Evolutionary conservation across 352 stramenopile genomes (phyloP).

Genomic region (Plasmopara muralis): DNA sequence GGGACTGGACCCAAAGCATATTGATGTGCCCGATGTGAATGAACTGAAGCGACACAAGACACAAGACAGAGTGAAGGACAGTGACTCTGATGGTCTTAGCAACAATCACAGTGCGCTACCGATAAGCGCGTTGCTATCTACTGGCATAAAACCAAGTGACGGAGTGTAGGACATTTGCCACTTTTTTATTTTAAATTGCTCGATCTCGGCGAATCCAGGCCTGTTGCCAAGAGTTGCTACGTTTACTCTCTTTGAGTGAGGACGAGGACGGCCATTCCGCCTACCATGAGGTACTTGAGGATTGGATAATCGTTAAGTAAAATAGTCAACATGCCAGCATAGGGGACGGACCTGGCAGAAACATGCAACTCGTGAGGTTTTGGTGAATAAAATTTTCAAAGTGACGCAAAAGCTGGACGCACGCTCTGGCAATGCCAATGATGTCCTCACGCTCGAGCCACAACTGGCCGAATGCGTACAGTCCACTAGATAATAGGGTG

Average conservation of each 20-base stretch:
- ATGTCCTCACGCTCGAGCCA: slow-evolving; percentile 99
- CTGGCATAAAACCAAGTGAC: neutral
- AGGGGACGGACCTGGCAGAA: slow-evolving; percentile 85
- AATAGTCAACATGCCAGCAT: slow-evolving; percentile 98
- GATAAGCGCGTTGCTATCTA: no score
- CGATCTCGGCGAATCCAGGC: no score
- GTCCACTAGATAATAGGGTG: slow-evolving; percentile 35
- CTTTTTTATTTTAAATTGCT: neutral
- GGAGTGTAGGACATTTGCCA: neutral
- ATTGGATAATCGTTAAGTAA: slow-evolving; percentile 98
- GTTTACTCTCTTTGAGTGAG: slow-evolving; percentile 64
- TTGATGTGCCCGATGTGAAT: slow-evolving; percentile 71
- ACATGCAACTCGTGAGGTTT: slow-evolving; percentile 7
- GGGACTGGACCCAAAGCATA: slow-evolving; percentile 63
- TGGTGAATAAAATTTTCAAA: neutral
- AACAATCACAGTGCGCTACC: no score
- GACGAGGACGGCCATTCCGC: slow-evolving; percentile 70
- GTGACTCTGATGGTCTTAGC: no score
- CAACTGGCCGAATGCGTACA: slow-evolving; percentile 97
- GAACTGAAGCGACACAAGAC: slow-evolving; percentile 29
- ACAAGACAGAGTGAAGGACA: neutral
- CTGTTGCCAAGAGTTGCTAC: no score
- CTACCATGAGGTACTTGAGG: slow-evolving; percentile 89
- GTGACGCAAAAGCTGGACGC: slow-evolving; percentile 4
- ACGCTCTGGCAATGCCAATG: slow-evolving; percentile 92